phyloP scores from a whole-genome alignment of 495 filamentous ascomycete species.

The Mytilinidion resinicola region DNA sequence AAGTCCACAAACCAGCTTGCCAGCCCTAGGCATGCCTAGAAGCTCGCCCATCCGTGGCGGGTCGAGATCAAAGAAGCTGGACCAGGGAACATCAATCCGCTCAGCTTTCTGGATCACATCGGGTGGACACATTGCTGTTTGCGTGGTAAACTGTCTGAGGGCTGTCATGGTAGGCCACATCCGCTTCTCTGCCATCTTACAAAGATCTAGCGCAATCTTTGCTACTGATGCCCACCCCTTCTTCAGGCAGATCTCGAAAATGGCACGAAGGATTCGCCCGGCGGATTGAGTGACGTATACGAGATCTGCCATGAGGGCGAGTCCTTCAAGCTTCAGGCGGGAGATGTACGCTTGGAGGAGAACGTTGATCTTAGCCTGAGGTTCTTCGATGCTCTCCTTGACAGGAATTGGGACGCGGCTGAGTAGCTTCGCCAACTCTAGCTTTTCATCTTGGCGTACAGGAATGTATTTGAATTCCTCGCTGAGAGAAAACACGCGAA shows the following conservation, averaged over 20 bases:
- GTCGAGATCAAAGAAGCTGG: constrained; percentile 90
- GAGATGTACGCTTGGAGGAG: constrained; percentile 96
- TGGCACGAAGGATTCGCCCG: constrained; percentile 87
- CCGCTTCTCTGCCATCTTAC: constrained; percentile 98
- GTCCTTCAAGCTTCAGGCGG: constrained; percentile 83
- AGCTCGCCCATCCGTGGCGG: constrained; percentile 96
- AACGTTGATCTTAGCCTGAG: constrained; percentile 98
- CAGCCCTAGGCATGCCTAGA: constrained; percentile 84
- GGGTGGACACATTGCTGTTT: constrained; percentile 55
- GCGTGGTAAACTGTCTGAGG: constrained; percentile 66
- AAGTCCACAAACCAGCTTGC: constrained; percentile 74
- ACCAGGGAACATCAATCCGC: constrained; percentile 89
- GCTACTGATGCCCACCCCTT: constrained; percentile 95
- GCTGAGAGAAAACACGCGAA: constrained; percentile 94
- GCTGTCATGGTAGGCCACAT: constrained; percentile 99
- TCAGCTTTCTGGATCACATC: constrained; percentile 91
- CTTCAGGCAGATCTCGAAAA: constrained; percentile 94
- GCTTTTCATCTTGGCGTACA: constrained; percentile 93
- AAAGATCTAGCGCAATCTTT: constrained; percentile 86
- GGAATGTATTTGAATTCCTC: constrained; percentile 99
- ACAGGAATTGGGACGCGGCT: constrained; percentile 88
- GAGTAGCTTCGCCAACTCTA: constrained; percentile 89
- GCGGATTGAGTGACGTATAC: constrained; percentile 98
- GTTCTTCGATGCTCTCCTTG: constrained; percentile 95
- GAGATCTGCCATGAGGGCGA: constrained; percentile 96